Evolutionary conservation across 306 rosid species (phyloP).

Genomic region (Citrullus mucosospermus): DNA sequence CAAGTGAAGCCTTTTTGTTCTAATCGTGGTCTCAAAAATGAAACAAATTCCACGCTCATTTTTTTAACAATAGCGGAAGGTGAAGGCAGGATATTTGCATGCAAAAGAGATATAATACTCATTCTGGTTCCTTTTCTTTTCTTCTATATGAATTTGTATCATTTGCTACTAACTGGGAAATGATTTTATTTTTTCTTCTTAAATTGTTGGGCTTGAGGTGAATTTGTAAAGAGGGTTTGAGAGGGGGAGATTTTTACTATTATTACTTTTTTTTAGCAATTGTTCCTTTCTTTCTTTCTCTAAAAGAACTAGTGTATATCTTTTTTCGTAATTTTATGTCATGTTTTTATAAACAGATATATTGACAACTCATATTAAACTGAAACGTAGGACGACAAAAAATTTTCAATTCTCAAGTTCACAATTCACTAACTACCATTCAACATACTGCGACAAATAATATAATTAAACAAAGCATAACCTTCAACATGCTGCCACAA

Average conservation of each 20-base stretch:
- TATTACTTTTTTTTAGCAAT: too few relatives aligned
- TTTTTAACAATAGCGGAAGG: neutral
- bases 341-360: neutral
- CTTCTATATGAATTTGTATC: neutral
- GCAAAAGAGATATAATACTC: neutral
- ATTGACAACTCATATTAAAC: too few relatives aligned
- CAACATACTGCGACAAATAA: too few relatives aligned
- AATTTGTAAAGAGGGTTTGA: neutral
- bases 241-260: neutral
- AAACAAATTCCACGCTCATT: neutral
- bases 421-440: too few relatives aligned
- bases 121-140: neutral
- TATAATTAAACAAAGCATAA: too few relatives aligned
- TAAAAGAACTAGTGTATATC: too few relatives aligned
- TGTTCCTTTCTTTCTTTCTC: too few relatives aligned
- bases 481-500: too few relatives aligned
- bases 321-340: neutral
- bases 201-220: neutral
- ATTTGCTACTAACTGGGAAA: neutral
- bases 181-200: neutral
- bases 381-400: too few relatives aligned
- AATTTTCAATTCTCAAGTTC: too few relatives aligned
- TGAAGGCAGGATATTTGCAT: neutral
- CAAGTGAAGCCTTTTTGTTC: conserved; percentile 1
- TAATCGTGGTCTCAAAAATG: neutral